phyloP scores from a whole-genome alignment of 495 filamentous ascomycete species.

The Tricharina praecox region DNA sequence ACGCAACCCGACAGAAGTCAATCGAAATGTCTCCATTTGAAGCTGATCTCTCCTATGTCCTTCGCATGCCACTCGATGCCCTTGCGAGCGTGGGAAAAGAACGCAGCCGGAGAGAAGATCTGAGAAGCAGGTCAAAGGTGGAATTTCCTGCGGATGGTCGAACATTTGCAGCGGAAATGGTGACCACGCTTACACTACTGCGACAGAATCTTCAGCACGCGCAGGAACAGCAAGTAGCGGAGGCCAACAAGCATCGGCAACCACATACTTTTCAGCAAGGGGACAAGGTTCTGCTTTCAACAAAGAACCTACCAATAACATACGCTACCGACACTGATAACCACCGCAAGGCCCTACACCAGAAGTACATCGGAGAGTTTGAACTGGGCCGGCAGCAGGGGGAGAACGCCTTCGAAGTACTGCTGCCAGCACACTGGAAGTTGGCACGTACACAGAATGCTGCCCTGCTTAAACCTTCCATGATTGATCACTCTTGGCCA shows the following conservation, averaged over 20 bases:
- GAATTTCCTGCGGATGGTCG: neutral
- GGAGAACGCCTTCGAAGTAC: neutral
- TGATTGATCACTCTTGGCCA: neutral
- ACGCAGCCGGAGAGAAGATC: too few relatives aligned
- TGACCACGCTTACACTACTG: neutral
- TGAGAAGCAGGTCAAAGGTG: too few relatives aligned
- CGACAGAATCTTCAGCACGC: neutral
- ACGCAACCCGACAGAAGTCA: neutral
- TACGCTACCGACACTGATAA: neutral
- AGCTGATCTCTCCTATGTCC: slow-evolving; percentile 2
- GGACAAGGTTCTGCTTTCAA: neutral
- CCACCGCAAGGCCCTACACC: neutral
- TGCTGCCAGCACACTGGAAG: neutral
- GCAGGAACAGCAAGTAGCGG: neutral
- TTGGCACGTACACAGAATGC: neutral
- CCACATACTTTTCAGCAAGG: neutral
- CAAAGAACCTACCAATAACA: neutral
- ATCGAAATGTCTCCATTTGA: slow-evolving; percentile 5
- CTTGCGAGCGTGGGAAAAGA: neutral
- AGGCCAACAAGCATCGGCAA: neutral
- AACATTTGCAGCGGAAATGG: neutral
- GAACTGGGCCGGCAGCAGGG: neutral
- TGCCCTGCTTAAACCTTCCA: neutral
- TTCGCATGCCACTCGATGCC: slow-evolving; percentile 1
- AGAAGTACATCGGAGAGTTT: neutral